A percentile compares a stretch with the other conserved stretches of the same genome.
Conservation (phyloP, 495 filamentous ascomycete genomes). For the Immersiella caudata region DNA sequence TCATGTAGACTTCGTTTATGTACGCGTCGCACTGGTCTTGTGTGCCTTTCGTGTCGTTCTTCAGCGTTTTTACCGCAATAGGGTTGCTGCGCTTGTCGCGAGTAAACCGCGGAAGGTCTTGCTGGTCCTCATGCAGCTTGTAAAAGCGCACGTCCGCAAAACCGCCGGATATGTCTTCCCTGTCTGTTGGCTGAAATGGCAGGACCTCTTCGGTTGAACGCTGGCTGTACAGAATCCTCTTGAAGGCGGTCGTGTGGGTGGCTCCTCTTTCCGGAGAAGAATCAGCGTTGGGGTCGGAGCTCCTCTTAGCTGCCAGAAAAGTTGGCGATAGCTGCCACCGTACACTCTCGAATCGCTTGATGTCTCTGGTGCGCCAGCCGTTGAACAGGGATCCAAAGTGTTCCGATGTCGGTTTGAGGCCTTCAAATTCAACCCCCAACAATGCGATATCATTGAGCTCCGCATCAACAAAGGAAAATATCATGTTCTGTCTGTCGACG, state of each 20-base stretch:
- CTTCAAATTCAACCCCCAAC: not conserved
- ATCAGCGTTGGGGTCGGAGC: not conserved
- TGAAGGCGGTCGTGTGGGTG: not conserved
- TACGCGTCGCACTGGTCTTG: not conserved
- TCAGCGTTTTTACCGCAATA: slow-evolving; percentile 12
- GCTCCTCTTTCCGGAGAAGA: not conserved
- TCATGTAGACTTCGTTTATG: slow-evolving; percentile 9
- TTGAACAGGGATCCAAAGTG: not conserved
- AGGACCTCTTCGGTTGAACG: not conserved
- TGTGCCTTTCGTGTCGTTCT: not conserved
- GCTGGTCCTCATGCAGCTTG: slow-evolving; percentile 11
- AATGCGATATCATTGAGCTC: slow-evolving; percentile 3
- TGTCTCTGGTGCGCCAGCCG: slow-evolving; percentile 6
- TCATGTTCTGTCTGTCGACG: not conserved
- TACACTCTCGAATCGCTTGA: not conserved
- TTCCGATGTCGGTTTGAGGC: not conserved
- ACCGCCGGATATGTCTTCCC: not conserved
- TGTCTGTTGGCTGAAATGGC: not conserved
- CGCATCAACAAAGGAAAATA: slow-evolving; percentile 3
- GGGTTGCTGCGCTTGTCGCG: not conserved
- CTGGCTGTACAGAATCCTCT: not conserved
- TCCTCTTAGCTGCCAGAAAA: slow-evolving; percentile 2
- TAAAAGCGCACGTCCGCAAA: slow-evolving; percentile 5
- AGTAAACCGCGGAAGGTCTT: slow-evolving; percentile 3
- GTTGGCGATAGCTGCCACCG: slow-evolving; percentile 14